These are phyloP conservation scores for Xylaria nigripes DNA, from an alignment of 495 filamentous ascomycete genomes.

Conservation along the genomic window DNA sequence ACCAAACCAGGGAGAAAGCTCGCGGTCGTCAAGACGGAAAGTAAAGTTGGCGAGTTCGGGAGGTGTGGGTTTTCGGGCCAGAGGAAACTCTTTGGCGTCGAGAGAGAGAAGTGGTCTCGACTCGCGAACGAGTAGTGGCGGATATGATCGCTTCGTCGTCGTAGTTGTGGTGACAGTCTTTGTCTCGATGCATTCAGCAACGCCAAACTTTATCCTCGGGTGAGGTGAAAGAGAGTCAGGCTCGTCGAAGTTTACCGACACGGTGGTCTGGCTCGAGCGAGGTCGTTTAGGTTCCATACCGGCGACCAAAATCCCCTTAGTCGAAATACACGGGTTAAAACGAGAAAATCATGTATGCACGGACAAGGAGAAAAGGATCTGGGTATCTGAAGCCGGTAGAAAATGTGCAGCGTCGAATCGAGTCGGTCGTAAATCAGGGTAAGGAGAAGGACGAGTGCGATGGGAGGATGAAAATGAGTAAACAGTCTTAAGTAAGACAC, in stretches of 20 bases:
- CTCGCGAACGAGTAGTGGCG: conserved; percentile 69
- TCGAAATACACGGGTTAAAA: conserved; percentile 8
- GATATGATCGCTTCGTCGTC: conserved; percentile 82
- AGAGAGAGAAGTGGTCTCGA: conserved; percentile 65
- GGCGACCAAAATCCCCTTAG: conserved; percentile 22
- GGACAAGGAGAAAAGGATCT: not conserved
- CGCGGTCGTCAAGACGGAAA: conserved; percentile 51
- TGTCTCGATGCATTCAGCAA: conserved; percentile 51
- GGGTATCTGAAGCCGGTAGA: not conserved
- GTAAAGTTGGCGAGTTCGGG: conserved; percentile 60
- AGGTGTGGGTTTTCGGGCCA: conserved; percentile 76
- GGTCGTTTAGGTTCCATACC: conserved; percentile 33
- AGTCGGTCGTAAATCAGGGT: not conserved
- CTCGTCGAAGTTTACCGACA: conserved; percentile 40
- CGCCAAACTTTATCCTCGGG: conserved; percentile 39
- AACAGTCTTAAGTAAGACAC: not conserved
- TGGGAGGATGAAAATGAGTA: conserved; percentile 1
- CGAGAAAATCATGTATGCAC: conserved; percentile 19
- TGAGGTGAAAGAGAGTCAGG: conserved; percentile 28
- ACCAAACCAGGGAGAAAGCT: conserved; percentile 55
- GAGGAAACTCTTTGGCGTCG: conserved; percentile 82
- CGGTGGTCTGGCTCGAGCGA: conserved; percentile 36
- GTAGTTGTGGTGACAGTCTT: conserved; percentile 85
- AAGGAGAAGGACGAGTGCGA: not conserved
- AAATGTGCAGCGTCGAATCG: not conserved